Conservation (phyloP, 1,139 yeast genomes). For the Debaryomyces psychrophilus region DNA sequence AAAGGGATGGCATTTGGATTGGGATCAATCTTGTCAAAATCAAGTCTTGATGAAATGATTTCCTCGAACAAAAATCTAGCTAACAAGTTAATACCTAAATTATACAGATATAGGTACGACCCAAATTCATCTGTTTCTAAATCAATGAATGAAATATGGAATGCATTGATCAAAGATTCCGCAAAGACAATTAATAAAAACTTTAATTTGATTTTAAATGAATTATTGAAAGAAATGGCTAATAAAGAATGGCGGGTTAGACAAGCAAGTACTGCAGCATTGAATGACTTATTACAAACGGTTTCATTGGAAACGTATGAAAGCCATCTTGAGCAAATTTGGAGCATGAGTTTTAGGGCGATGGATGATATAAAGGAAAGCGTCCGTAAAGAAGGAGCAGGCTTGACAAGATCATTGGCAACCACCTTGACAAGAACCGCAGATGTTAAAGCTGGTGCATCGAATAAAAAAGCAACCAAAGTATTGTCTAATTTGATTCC, state of each 20-base stretch:
- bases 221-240: conserved; percentile 71
- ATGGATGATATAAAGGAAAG: conserved; percentile 96
- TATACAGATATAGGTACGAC: conserved; percentile 83
- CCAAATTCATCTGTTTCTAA: conserved; percentile 75
- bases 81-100: conserved; percentile 70
- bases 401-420: conserved; percentile 68
- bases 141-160: conserved; percentile 92
- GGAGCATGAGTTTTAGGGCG: conserved; percentile 87
- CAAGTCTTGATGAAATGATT: conserved; percentile 69
- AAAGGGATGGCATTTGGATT: conserved; percentile 94
- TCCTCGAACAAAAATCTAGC: conserved; percentile 57
- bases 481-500: conserved; percentile 72
- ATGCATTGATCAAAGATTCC: conserved; percentile 65
- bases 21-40: conserved; percentile 79
- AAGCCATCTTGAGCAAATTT: conserved; percentile 61
- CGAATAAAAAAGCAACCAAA: conserved; percentile 39
- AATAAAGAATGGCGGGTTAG: conserved; percentile 92
- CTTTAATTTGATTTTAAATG: conserved; percentile 63
- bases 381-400: conserved; percentile 80
- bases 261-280: conserved; percentile 82
- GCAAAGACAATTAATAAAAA: conserved; percentile 55
- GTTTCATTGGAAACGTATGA: conserved; percentile 59
- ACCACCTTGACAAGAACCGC: conserved; percentile 59
- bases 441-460: conserved; percentile 21
- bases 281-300: conserved; percentile 70